phyloP scores from a whole-genome alignment of 768 basidiomycete species.

The Tricholoma matsutake region DNA sequence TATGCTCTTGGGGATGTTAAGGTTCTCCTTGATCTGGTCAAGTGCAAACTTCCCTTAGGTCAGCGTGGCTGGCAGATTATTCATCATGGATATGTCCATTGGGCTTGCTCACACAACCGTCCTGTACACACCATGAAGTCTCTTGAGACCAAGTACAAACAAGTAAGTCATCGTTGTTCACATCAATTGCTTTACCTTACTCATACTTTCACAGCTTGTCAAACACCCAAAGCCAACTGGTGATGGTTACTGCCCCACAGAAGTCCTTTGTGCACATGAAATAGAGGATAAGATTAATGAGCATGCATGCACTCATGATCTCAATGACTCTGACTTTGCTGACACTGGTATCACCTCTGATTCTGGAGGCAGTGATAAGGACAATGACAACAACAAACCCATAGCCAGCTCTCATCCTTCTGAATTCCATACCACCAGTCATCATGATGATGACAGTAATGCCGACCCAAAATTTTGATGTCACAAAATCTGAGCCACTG shows the following conservation, averaged over 20 bases:
- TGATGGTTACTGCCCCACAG: slow-evolving; percentile 13
- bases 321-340: slow-evolving; percentile 9
- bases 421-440: not conserved
- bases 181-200: not conserved
- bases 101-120: slow-evolving; percentile 9
- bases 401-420: not conserved
- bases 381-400: slow-evolving; percentile 3
- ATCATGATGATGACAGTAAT: not conserved
- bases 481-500: not conserved
- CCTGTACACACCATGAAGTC: slow-evolving; percentile 12
- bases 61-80: slow-evolving; percentile 1
- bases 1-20: slow-evolving; percentile 15
- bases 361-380: slow-evolving; percentile 2
- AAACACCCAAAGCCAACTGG: slow-evolving; percentile 30
- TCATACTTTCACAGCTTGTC: slow-evolving; percentile 12
- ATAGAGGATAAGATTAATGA: slow-evolving; percentile 15
- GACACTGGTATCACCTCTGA: slow-evolving; percentile 2
- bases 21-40: slow-evolving; percentile 14
- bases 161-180: slow-evolving; percentile 13
- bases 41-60: slow-evolving; percentile 15
- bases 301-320: slow-evolving; percentile 8
- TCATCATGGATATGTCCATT: slow-evolving; percentile 11
- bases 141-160: slow-evolving; percentile 23
- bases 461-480: not conserved
- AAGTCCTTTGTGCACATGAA: slow-evolving; percentile 7